Conservation (phyloP, 345 rosid species). For the Bruguiera gymnorhiza region DNA sequence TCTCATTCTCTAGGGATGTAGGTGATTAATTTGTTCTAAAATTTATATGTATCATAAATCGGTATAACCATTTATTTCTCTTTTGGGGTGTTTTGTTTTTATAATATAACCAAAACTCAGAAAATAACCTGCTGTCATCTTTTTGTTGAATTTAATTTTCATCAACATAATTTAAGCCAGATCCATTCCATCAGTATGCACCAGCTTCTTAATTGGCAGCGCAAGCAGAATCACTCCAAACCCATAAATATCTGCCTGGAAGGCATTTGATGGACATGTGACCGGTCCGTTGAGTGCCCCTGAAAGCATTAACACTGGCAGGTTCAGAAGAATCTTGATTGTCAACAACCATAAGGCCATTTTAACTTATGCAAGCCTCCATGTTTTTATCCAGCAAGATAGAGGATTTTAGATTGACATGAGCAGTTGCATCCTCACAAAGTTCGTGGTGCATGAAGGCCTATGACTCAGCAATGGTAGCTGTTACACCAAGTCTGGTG, state of each 20-base stretch:
- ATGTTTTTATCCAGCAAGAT: slow-evolving; percentile 43
- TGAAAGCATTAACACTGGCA: not conserved
- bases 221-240: slow-evolving; percentile 55
- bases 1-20: too few relatives aligned
- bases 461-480: too few relatives aligned
- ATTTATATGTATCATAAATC: too few relatives aligned
- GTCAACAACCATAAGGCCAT: slow-evolving; percentile 41
- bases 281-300: not conserved
- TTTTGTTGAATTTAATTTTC: too few relatives aligned
- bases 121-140: too few relatives aligned
- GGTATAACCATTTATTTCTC: too few relatives aligned
- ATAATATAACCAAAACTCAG: too few relatives aligned
- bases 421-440: slow-evolving; percentile 27
- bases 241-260: slow-evolving; percentile 40
- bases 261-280: slow-evolving; percentile 9
- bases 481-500: too few relatives aligned
- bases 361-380: slow-evolving; percentile 61
- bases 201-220: slow-evolving; percentile 49
- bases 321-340: slow-evolving; percentile 12
- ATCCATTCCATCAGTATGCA: slow-evolving; percentile 42
- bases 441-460: too few relatives aligned
- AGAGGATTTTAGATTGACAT: slow-evolving; percentile 64
- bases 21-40: too few relatives aligned
- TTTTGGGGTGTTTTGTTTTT: too few relatives aligned
- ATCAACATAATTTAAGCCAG: slow-evolving; percentile 14